Base-by-base conservation (phyloP, 2,329 filamentous ascomycete species). In the Teratosphaeria epicoccoides region DNA sequence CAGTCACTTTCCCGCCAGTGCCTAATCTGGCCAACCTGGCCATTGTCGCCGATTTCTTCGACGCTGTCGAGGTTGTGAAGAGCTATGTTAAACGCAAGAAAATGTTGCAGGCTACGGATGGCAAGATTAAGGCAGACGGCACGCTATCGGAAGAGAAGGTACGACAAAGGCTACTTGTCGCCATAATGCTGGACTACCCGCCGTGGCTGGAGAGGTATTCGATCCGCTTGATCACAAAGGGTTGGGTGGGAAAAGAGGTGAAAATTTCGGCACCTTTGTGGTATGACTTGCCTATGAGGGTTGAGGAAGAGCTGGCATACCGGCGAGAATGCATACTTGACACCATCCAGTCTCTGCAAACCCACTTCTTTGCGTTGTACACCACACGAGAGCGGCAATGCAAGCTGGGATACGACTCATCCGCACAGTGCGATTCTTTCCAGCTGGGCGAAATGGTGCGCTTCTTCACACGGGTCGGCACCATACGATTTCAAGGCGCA, bases 371-470 rank as follows among this genome's bases (percentile, higher is more conserved):
- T 2, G 64, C 66, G 6, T 70, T 85, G 0, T 89, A 88, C 65
- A 79, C 80, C 1, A 85, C 84, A 9, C 79, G 82, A n/a, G 75
- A 74, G 24, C 67, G 73, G 24, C 85, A 88, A 64, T 89, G 86
- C 67, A 81, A 81, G 60, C 75, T 88, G 0, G 85, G 85, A 49
- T 89, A 89, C 66, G 84, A 87, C 61, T 82, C 81, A 2, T 85
- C 81, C 55, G 69, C 77, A 1, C 80, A 84, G 43, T 89, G 86
- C 66, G 86, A 90, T 69, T 83, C 81, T 1, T 90, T 85, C 62
- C 86, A 90, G 67, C 77, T 90, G 1, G 86, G 85, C 22, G 84
- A 89, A 68, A 87, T 87, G 75, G 69, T 88, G 56, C 82, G 81
- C 58, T 89, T 89, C 67, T 77, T 89, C 29, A 70, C 74, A 12